A percentile compares a stretch with the other conserved stretches of the same genome.
Conservation (phyloP, 768 basidiomycete genomes). For the Trichaptum fuscoviolaceum region DNA sequence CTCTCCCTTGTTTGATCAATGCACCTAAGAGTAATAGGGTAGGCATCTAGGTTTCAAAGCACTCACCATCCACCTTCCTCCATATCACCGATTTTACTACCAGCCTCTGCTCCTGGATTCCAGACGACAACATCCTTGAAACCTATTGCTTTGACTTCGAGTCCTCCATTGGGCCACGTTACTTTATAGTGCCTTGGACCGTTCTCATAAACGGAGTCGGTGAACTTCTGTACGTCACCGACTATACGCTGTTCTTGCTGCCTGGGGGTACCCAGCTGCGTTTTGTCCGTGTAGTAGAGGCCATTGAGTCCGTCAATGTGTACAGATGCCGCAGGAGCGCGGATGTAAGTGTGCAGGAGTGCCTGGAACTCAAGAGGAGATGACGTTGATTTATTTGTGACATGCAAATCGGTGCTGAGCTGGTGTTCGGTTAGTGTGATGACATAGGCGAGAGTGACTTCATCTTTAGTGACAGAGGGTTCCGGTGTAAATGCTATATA, state of each 20-base stretch:
- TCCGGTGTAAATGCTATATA: conserved; percentile 4
- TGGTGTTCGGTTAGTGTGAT: conserved; percentile 72
- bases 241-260: conserved; percentile 55
- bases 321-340: conserved; percentile 54
- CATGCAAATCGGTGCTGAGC: conserved; percentile 74
- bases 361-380: conserved; percentile 79
- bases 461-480: conserved; percentile 7
- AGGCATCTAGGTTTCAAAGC: no score
- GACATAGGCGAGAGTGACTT: conserved; percentile 55
- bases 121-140: conserved; percentile 86
- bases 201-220: conserved; percentile 76
- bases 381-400: conserved; percentile 60
- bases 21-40: background rate
- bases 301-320: conserved; percentile 60
- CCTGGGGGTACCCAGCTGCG: conserved; percentile 38
- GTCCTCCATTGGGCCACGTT: conserved; percentile 50
- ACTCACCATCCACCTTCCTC: conserved; percentile 81
- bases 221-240: conserved; percentile 62
- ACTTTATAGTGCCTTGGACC: conserved; percentile 52
- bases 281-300: conserved; percentile 76
- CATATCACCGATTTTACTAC: conserved; percentile 82
- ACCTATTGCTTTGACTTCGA: conserved; percentile 47
- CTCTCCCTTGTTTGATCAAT: conserved; percentile 49
- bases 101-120: conserved; percentile 78
- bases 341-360: conserved; percentile 87